Conservation (phyloP, 371 early-diverging fungal species). For the Haplosporangium sp. region DNA sequence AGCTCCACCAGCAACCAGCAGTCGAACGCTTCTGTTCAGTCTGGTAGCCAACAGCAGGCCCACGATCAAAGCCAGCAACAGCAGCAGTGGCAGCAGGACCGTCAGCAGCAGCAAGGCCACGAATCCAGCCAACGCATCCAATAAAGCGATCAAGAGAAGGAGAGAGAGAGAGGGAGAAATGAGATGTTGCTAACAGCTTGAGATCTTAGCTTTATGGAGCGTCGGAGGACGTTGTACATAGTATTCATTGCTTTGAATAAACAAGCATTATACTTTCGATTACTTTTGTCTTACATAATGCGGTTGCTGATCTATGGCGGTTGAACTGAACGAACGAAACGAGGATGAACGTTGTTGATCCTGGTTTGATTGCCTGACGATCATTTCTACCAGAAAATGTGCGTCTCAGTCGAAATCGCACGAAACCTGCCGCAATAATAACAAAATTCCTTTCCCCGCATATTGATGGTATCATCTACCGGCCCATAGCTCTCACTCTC, state of each 20-base stretch:
- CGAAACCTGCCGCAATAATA: no score
- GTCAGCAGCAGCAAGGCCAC: constrained; percentile 5
- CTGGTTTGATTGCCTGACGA: no score
- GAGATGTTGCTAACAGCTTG: neutral
- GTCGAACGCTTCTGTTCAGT: neutral
- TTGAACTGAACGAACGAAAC: no score
- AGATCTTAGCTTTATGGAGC: neutral
- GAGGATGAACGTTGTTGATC: no score
- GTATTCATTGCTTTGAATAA: neutral
- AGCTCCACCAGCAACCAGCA: neutral
- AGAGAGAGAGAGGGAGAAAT: neutral
- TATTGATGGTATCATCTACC: neutral
- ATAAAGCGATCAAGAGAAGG: neutral
- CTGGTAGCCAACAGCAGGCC: neutral
- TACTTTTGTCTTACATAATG: no score
- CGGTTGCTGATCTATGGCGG: no score
- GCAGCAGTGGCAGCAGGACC: constrained; percentile 1
- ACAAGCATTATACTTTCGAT: no score
- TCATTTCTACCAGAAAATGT: no score
- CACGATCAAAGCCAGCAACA: neutral
- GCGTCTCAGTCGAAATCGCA: no score
- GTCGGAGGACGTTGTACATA: neutral
- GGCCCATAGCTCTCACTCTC: neutral
- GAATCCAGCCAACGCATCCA: constrained; percentile 4
- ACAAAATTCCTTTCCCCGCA: neutral